Evolutionary conservation across 352 stramenopile species (phyloP), one percentile per base, ranked within the genome.

Genomic region (Thraustotheca clavata): DNA sequence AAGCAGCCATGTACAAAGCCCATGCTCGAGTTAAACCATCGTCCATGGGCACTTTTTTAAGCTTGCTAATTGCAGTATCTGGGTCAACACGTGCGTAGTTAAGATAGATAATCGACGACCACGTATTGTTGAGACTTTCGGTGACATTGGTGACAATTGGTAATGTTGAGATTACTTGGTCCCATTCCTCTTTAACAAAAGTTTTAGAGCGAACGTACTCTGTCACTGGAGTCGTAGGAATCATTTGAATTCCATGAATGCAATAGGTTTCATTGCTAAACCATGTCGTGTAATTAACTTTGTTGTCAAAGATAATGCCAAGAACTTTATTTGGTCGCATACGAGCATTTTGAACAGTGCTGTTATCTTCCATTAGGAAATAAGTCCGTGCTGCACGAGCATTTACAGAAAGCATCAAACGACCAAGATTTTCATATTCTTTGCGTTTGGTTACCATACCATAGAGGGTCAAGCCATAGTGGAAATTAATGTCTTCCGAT

Each of bases 181-280:
- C 69, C 79, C 78, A 88, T 66, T 89, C 79, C 57, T 89, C 74
- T 11, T 71, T 55, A 9, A 88, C 66, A 55, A 89, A 89, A 39
- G 59, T 72, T 29, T 67, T 59, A 16, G 78, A 76, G 36, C 80
- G 74, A 49, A 79, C 72, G 48, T 76, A 87, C 61, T 89, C 78
- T 9, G 72, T 88, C 33, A 87, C 57, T 26, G 81, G 73, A 14
- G 77, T 79, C 47, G 86, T 69, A 0, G 81, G 79, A 1, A 86
- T 75, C 81, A 91, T 89, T 59, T 91, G 79, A 52, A 89, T 88
- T 65, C 81, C 81, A 63, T 91, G 81, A 66, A 91, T 89, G 68
- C 79, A 87, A 60, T 85, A 78, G 60, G 72, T 68, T 8, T 86
- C 76, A 4, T 65, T 68, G 34, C 72, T 85, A 72, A 89, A 89